A percentile compares a stretch with the other conserved stretches of the same genome.
Evolutionary conservation across 2,329 filamentous ascomycete genomes (phyloP).

Genomic region (Xylaria arbuscula): DNA sequence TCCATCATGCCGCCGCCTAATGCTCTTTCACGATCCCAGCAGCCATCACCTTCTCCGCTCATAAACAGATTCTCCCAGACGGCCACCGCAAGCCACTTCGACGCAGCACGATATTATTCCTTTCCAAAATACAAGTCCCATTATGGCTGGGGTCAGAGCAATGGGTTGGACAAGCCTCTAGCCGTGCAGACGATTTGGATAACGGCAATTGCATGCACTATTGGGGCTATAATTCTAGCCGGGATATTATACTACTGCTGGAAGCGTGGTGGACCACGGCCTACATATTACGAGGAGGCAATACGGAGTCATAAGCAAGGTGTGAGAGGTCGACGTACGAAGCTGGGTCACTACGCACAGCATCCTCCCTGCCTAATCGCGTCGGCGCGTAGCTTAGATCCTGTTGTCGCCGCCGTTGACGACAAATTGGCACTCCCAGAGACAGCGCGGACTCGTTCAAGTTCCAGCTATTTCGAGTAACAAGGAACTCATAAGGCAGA

Average conservation of each 20-base stretch:
- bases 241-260: slow-evolving; percentile 29
- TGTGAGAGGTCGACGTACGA: background rate
- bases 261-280: slow-evolving; percentile 19
- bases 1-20: slow-evolving; percentile 15
- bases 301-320: slow-evolving; percentile 1
- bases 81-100: background rate
- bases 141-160: background rate
- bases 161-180: slow-evolving; percentile 1
- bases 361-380: background rate
- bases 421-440: slow-evolving; percentile 13
- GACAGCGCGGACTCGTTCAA: background rate
- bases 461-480: background rate
- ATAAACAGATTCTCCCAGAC: background rate
- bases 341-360: background rate
- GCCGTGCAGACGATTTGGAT: slow-evolving; percentile 6
- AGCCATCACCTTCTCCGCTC: background rate
- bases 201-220: slow-evolving; percentile 19
- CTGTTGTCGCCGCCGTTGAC: background rate
- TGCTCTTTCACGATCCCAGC: background rate
- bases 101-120: background rate
- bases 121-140: background rate
- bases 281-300: slow-evolving; percentile 34
- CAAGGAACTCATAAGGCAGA: background rate
- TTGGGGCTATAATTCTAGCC: slow-evolving; percentile 16
- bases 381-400: background rate